Evolutionary conservation across 768 basidiomycete genomes (phyloP).

Genomic region (Auricularia cornea): DNA sequence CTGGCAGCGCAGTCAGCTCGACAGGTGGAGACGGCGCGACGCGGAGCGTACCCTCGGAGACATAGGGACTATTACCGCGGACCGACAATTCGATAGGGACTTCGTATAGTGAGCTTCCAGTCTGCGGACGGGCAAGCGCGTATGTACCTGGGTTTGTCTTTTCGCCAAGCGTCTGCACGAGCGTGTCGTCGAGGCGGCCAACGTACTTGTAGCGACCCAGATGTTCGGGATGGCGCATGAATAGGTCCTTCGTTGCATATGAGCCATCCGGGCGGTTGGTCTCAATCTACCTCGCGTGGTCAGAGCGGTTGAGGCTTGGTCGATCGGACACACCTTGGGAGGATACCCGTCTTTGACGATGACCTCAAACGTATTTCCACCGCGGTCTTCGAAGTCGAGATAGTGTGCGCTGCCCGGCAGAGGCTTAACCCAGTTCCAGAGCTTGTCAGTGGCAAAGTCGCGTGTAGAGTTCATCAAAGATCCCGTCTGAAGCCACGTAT

Average conservation of each 20-base stretch:
- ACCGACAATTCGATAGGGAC: slow-evolving; percentile 42
- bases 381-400: slow-evolving; percentile 36
- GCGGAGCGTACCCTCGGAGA: slow-evolving; percentile 27
- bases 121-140: not conserved
- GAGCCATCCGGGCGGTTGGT: slow-evolving; percentile 44
- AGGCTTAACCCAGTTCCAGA: slow-evolving; percentile 45
- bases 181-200: slow-evolving; percentile 49
- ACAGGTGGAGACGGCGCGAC: not conserved
- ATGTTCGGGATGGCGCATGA: slow-evolving; percentile 36
- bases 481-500: slow-evolving; percentile 24
- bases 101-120: not conserved
- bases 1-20: slow-evolving; percentile 9
- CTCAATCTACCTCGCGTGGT: slow-evolving; percentile 16
- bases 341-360: slow-evolving; percentile 45
- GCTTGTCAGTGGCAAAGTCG: slow-evolving; percentile 41
- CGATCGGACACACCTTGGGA: slow-evolving; percentile 28
- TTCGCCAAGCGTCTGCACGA: slow-evolving; percentile 40
- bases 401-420: slow-evolving; percentile 21
- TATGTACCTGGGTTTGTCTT: slow-evolving; percentile 41
- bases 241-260: slow-evolving; percentile 49
- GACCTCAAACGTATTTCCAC: slow-evolving; percentile 37
- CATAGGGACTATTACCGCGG: slow-evolving; percentile 38
- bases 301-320: not conserved
- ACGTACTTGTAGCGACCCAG: slow-evolving; percentile 37
- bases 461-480: slow-evolving; percentile 40